Conservation (phyloP, 345 rosid genomes). For the Melastoma malabathricum region DNA sequence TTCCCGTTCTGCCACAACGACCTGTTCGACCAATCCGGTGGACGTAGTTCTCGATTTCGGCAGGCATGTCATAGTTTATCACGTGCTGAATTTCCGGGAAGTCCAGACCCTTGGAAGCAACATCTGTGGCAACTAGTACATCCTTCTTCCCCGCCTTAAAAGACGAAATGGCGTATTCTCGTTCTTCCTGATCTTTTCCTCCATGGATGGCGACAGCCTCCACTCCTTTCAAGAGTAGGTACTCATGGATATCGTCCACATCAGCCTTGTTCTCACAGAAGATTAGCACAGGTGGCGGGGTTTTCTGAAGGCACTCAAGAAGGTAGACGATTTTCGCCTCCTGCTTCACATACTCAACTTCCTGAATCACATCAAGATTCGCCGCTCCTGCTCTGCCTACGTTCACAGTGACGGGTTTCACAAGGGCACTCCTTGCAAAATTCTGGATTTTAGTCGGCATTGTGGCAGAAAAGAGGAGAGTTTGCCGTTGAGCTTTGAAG, state of each 20-base stretch:
- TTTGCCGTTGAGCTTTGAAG: conserved; percentile 85
- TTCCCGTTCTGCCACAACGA: conserved; percentile 89
- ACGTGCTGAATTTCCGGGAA: conserved; percentile 90
- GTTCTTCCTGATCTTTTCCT: conserved; percentile 89
- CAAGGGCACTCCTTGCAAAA: conserved; percentile 82
- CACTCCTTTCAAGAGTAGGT: conserved; percentile 82
- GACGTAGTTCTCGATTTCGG: conserved; percentile 85
- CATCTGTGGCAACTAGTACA: conserved; percentile 86
- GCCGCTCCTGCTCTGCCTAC: conserved; percentile 98
- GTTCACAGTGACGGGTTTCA: conserved; percentile 72
- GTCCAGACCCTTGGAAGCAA: conserved; percentile 86
- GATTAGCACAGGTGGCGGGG: conserved; percentile 82
- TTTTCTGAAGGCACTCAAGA: conserved; percentile 82
- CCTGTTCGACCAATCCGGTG: conserved; percentile 93
- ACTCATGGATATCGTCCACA: conserved; percentile 84
- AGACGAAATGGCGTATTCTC: conserved; percentile 78
- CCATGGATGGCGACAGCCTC: conserved; percentile 93
- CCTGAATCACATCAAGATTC: conserved; percentile 92
- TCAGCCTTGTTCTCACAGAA: conserved; percentile 98
- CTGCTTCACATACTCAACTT: conserved; percentile 90
- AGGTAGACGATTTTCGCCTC: conserved; percentile 94
- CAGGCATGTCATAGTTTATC: conserved; percentile 92
- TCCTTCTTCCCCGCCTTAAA: conserved; percentile 81
- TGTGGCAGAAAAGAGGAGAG: conserved; percentile 83
- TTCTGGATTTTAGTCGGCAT: conserved; percentile 93